These are phyloP conservation scores for Coemansia sp. DNA, from an alignment of 192 early-diverging fungal genomes.

Conservation along the genomic window DNA sequence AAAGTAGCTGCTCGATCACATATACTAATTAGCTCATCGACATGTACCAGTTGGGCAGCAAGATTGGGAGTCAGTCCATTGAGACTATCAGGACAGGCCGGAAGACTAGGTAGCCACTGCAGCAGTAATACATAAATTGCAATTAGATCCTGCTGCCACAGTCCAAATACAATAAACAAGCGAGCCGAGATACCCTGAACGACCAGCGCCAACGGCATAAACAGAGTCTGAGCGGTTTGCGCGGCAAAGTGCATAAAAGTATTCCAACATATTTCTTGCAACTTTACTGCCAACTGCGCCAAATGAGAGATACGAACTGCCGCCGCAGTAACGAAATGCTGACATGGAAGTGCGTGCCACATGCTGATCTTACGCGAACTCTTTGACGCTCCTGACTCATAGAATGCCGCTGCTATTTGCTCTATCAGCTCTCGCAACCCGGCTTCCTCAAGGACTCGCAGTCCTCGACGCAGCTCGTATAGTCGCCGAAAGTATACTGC, in stretches of 20 bases:
- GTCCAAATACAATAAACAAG: slow-evolving; percentile 17
- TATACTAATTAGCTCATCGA: background rate
- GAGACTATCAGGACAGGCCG: slow-evolving; percentile 33
- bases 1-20: background rate
- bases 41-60: background rate
- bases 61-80: background rate
- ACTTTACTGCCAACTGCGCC: slow-evolving; percentile 19
- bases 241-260: slow-evolving; percentile 31
- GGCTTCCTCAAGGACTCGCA: slow-evolving; percentile 20
- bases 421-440: slow-evolving; percentile 9
- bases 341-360: slow-evolving; percentile 38
- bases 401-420: slow-evolving; percentile 8
- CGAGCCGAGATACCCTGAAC: slow-evolving; percentile 30
- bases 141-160: slow-evolving; percentile 30
- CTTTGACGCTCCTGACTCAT: background rate
- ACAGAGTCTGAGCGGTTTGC: slow-evolving; percentile 35
- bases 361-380: background rate
- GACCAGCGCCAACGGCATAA: slow-evolving; percentile 40
- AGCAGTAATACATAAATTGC: slow-evolving; percentile 18
- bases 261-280: slow-evolving; percentile 15
- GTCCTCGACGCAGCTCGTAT: slow-evolving; percentile 32
- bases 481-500: slow-evolving; percentile 30
- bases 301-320: slow-evolving; percentile 14
- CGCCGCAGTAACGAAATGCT: slow-evolving; percentile 11
- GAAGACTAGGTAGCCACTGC: slow-evolving; percentile 33